These are phyloP conservation scores for Tetrahymena malaccensis DNA, from an alignment of 73 alveolate genomes.

Conservation along the genomic window DNA sequence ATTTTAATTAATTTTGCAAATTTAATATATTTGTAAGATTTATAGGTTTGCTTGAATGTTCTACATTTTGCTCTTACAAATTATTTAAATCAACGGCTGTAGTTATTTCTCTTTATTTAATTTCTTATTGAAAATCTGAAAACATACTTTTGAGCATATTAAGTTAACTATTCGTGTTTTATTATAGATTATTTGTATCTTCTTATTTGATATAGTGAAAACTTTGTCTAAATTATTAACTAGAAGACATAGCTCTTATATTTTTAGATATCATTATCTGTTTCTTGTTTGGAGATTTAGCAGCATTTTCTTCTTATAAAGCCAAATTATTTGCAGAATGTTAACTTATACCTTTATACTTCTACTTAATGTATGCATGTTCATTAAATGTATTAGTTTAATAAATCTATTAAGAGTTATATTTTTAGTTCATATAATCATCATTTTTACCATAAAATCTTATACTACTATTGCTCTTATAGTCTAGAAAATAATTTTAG, in stretches of 20 bases:
- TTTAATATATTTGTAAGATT: background rate
- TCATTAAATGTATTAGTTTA: background rate
- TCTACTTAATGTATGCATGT: background rate
- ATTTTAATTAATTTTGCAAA: background rate
- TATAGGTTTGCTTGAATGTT: background rate
- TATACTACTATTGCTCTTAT: background rate
- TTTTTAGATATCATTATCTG: background rate
- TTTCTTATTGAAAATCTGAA: background rate
- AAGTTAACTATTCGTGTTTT: background rate
- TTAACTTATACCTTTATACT: background rate
- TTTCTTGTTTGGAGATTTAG: background rate
- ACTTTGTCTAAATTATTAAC: background rate
- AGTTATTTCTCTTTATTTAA: background rate
- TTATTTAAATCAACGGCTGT: background rate
- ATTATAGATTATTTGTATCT: background rate
- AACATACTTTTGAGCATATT: background rate
- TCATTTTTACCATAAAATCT: background rate
- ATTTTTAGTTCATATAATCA: background rate
- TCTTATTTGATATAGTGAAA: background rate
- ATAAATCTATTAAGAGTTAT: background rate
- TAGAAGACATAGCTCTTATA: background rate
- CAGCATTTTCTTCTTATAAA: background rate
- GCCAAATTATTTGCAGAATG: background rate
- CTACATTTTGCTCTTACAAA: background rate
- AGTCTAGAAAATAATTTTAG: background rate